phyloP scores from a whole-genome alignment of 2,329 filamentous ascomycete genomes.

The Aspergillus sclerotialis region DNA sequence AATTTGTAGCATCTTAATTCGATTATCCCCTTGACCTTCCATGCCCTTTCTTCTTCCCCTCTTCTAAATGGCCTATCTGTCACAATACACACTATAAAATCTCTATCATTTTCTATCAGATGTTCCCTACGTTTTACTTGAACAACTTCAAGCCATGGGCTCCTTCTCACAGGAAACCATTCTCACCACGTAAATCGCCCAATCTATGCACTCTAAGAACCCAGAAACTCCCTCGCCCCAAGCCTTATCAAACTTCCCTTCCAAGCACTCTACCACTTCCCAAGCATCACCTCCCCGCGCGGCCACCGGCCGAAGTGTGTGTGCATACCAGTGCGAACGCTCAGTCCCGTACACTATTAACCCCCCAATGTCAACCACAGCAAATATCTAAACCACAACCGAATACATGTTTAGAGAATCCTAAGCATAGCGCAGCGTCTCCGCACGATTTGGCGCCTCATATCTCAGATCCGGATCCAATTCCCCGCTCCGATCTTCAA shows the following conservation, averaged over 20 bases:
- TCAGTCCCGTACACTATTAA: constrained; percentile 5
- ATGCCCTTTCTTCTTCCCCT: constrained; percentile 3
- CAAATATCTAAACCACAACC: constrained; percentile 2
- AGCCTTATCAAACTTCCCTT: constrained; percentile 3
- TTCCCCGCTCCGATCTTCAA: constrained; percentile 2
- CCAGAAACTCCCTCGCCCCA: constrained; percentile 2
- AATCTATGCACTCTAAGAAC: constrained; percentile 2
- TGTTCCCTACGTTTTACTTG: constrained; percentile 5
- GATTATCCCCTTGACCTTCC: constrained; percentile 3
- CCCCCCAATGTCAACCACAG: constrained; percentile 4
- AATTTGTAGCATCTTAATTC: constrained; percentile 3
- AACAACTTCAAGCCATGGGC: constrained; percentile 7
- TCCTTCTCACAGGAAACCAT: constrained; percentile 4
- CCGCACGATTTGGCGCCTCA: constrained; percentile 1
- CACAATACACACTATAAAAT: neutral
- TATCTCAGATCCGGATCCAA: constrained; percentile 3
- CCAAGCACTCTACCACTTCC: constrained; percentile 8
- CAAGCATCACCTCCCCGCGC: constrained; percentile 9
- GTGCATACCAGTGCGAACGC: constrained; percentile 4
- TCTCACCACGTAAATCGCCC: constrained; percentile 1
- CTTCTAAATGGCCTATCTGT: constrained; percentile 1
- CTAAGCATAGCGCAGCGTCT: constrained; percentile 2
- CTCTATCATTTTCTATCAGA: constrained; percentile 4
- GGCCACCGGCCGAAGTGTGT: constrained; percentile 10
- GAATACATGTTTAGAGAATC: constrained; percentile 2